Evolutionary conservation across 805 yeast species (phyloP).

Genomic region (Metschnikowia colocasiae): DNA sequence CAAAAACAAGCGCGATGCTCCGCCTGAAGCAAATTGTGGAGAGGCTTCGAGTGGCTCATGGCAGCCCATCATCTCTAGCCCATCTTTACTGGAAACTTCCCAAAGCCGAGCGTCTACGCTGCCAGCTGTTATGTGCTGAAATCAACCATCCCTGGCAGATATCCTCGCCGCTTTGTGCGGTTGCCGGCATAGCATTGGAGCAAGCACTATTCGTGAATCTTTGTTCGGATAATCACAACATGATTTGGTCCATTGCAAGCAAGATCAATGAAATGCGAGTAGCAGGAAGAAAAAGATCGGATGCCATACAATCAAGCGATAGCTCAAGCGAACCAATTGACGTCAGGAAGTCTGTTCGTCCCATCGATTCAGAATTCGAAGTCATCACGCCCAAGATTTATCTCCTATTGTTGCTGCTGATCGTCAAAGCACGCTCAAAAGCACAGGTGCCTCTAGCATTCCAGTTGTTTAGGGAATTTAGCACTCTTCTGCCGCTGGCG

Average conservation of each 20-base stretch:
- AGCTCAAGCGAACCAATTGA: neutral
- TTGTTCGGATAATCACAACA: conserved; percentile 8
- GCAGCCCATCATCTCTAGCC: neutral
- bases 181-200: neutral
- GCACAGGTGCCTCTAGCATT: conserved; percentile 8
- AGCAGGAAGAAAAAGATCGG: neutral
- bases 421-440: conserved; percentile 2
- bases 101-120: neutral
- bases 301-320: neutral
- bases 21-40: neutral
- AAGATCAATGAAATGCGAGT: conserved; percentile 2
- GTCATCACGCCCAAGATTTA: neutral
- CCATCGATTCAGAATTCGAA: no score
- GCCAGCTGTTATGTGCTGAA: neutral
- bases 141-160: neutral
- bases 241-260: conserved; percentile 11
- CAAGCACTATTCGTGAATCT: conserved; percentile 4
- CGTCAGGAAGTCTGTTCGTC: no score
- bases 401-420: conserved; percentile 15
- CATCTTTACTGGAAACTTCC: conserved; percentile 4
- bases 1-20: neutral
- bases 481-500: neutral
- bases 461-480: conserved; percentile 10
- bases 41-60: neutral
- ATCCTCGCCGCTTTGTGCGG: neutral